These are phyloP conservation scores for Boletus tylopilopsis DNA, from an alignment of 768 basidiomycete genomes.

Conservation along the genomic window DNA sequence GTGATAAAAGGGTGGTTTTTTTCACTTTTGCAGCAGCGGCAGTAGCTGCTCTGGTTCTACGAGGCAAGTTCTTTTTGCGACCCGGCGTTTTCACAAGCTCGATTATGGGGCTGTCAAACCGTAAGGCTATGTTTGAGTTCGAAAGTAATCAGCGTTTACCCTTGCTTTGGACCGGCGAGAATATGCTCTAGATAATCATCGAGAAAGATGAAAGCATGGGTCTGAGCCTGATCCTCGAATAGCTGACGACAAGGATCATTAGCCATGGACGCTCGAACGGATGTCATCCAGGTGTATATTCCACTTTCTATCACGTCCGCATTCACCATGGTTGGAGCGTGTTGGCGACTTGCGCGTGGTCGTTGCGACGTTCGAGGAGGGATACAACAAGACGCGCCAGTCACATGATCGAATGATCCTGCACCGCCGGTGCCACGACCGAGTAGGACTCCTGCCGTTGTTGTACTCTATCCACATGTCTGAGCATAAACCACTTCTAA, in stretches of 20 bases:
- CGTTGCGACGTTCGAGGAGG: background rate
- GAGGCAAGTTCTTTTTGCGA: slow-evolving; percentile 56
- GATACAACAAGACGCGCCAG: slow-evolving; percentile 23
- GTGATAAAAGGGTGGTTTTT: slow-evolving; percentile 35
- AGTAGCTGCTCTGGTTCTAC: slow-evolving; percentile 44
- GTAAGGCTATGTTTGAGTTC: background rate
- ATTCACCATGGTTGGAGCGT: slow-evolving; percentile 7
- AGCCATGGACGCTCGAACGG: slow-evolving; percentile 63
- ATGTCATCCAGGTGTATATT: slow-evolving; percentile 66
- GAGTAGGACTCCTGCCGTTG: no score
- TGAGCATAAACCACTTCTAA: background rate
- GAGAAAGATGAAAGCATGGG: slow-evolving; percentile 74
- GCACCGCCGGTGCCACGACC: no score
- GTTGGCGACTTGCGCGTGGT: slow-evolving; percentile 1
- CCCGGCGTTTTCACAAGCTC: slow-evolving; percentile 85
- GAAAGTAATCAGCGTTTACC: slow-evolving; percentile 40
- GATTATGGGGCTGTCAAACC: slow-evolving; percentile 53
- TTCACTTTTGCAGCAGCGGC: slow-evolving; percentile 44
- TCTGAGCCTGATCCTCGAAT: slow-evolving; percentile 71
- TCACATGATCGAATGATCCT: slow-evolving; percentile 24
- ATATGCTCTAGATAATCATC: slow-evolving; percentile 75
- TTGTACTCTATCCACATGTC: slow-evolving; percentile 14
- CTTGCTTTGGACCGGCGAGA: slow-evolving; percentile 59
- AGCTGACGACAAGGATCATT: slow-evolving; percentile 68
- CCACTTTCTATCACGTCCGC: slow-evolving; percentile 31